A percentile compares a stretch with the other conserved stretches of the same genome.
phyloP scores from a whole-genome alignment of 768 basidiomycete species.

The Lepiota brunneoincarnata region DNA sequence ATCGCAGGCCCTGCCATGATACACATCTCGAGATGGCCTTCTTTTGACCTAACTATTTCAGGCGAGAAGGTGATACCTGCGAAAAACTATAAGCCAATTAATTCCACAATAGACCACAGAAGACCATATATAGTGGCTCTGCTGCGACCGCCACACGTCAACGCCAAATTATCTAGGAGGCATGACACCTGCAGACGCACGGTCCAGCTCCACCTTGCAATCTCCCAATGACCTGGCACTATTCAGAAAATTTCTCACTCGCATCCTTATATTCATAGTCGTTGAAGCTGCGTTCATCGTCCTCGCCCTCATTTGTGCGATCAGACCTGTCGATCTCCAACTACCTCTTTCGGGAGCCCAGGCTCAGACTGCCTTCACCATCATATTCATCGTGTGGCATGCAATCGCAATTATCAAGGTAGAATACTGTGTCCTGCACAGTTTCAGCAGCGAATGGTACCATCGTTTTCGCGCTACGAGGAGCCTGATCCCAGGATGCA shows the following conservation, averaged over 20 bases:
- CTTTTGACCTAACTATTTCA: no score
- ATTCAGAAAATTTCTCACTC: background rate
- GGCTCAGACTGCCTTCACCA: background rate
- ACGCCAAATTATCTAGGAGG: no score
- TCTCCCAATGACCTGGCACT: no score
- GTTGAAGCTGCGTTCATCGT: background rate
- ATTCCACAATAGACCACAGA: no score
- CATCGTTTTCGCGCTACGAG: background rate
- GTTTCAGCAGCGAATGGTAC: conserved; percentile 1
- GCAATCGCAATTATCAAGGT: background rate
- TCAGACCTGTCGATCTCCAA: background rate
- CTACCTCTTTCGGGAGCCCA: background rate
- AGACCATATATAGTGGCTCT: no score
- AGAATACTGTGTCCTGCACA: background rate
- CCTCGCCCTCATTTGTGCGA: background rate
- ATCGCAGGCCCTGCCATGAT: no score
- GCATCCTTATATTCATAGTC: background rate
- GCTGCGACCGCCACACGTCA: no score
- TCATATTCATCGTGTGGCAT: conserved; percentile 6
- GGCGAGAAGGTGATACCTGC: no score
- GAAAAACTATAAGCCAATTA: no score
- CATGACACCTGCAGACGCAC: no score
- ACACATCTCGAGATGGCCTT: no score
- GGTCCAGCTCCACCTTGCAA: no score
- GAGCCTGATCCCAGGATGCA: background rate